Percentiles rank a stretch among this genome's conserved stretches.
Conservation (phyloP, 495 filamentous ascomycete species). For the Neurospora sp. region DNA sequence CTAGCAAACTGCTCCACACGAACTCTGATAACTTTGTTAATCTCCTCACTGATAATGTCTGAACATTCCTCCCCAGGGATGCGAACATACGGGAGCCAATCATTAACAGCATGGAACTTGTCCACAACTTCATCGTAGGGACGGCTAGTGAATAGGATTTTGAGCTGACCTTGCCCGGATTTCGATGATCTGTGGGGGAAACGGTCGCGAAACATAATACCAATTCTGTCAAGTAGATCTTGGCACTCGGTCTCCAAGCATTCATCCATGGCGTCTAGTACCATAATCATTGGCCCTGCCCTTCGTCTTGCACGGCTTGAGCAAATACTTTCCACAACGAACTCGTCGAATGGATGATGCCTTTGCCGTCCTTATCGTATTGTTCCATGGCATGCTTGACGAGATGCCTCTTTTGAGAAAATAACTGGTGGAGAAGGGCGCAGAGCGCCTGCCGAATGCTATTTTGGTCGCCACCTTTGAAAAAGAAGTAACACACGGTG, state of each 20-base stretch:
- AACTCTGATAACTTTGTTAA: conserved; percentile 1
- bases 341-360: conserved; percentile 6
- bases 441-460: conserved; percentile 20
- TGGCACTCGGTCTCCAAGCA: neutral
- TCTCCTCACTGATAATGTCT: conserved; percentile 6
- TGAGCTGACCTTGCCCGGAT: neutral
- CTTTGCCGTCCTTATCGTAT: neutral
- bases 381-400: conserved; percentile 4
- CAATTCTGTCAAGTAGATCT: no score
- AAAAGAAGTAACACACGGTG: conserved; percentile 25
- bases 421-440: conserved; percentile 23
- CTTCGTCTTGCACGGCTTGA: conserved; percentile 20
- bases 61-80: conserved; percentile 28
- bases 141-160: conserved; percentile 25
- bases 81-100: conserved; percentile 14
- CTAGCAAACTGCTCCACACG: neutral
- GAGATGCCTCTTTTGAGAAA: conserved; percentile 8
- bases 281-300: conserved; percentile 29
- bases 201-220: no score
- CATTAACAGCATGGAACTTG: conserved; percentile 22
- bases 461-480: conserved; percentile 21
- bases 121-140: conserved; percentile 11
- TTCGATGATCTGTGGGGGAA: no score
- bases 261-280: conserved; percentile 30
- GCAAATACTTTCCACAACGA: conserved; percentile 31